Conservation (phyloP, 169 alveolate genomes). For the Cryptosporidium muris region DNA sequence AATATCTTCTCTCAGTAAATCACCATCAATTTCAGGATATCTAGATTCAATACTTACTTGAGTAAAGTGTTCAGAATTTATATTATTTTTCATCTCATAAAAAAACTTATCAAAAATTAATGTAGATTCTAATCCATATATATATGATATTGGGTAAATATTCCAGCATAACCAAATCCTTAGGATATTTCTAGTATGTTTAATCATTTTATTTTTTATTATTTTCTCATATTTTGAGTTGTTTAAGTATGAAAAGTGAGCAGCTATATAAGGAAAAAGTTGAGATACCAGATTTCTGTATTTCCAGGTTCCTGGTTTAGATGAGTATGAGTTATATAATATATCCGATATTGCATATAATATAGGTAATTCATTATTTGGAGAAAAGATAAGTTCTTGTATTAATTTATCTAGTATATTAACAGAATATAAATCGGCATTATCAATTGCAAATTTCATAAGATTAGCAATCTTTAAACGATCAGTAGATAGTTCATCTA, state of each 20-base stretch:
- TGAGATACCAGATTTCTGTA: conserved; percentile 23
- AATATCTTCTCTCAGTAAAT: conserved; percentile 12
- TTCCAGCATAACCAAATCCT: conserved; percentile 52
- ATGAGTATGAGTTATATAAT: conserved; percentile 49
- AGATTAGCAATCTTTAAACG: conserved; percentile 22
- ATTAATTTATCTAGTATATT: conserved; percentile 23
- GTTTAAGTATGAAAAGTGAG: conserved; percentile 34
- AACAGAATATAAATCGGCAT: conserved; percentile 38
- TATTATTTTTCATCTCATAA: conserved; percentile 10
- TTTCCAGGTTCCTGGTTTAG: conserved; percentile 62
- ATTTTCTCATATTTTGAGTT: not conserved
- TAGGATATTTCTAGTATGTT: conserved; percentile 12
- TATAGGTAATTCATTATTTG: conserved; percentile 13
- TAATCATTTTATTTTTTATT: conserved; percentile 14
- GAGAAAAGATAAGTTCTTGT: conserved; percentile 27
- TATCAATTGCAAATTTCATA: conserved; percentile 44
- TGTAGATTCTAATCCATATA: conserved; percentile 36
- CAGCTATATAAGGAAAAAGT: conserved; percentile 41
- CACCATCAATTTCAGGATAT: conserved; percentile 19
- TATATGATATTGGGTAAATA: conserved; percentile 34
- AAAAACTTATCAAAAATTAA: conserved; percentile 22
- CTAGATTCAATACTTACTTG: not conserved
- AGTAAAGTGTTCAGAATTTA: not conserved
- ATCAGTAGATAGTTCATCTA: conserved; percentile 11
- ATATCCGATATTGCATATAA: conserved; percentile 50